Evolutionary conservation across 371 early-diverging fungal species (phyloP), one percentile per base, ranked within the genome.

Genomic region (Syncephalastrum racemosum): DNA sequence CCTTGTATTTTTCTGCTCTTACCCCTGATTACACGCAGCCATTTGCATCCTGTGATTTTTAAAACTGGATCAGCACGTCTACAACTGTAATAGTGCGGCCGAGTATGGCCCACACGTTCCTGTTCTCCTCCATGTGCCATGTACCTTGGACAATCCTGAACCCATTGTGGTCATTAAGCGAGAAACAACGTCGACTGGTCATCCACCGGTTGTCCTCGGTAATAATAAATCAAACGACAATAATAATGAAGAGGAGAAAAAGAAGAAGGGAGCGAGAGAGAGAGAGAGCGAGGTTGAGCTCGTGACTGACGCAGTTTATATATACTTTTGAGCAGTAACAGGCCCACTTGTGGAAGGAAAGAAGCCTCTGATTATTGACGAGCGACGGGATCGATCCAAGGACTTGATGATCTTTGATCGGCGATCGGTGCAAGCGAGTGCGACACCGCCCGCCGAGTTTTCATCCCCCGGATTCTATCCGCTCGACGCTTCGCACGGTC

Each of bases 191-290:
- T 50, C 66, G 4, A 50, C 45, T 4, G 63, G 77, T 1, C 59
- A 64, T 36, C 66, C 77, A 2, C 73, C 77, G 15, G 71, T 73
- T 20, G 67, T 76, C 41, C 60, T 73, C 40, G 69, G 77, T 73
- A 70, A 58, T 27, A 7, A 42, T 25, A n/a, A n/a, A n/a, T n/a
- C n/a, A n/a, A n/a, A n/a, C n/a, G n/a, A n/a, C n/a, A 40, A 20
- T 47, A 43, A 13, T 1, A 46, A 47, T 31, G 16, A 40, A 16
- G 5, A 25, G 45, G 10, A 45, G 39, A 45, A 20, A 50, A 50
- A 31, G 18, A 31, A 31, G 19, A 36, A 53, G 43, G 16, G 45
- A 5, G 18, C 41, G 12, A n/a, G n/a, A n/a, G n/a, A n/a, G n/a
- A n/a, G n/a, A n/a, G n/a, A n/a, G n/a, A n/a, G n/a, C n/a, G n/a